Percentiles rank a stretch among this genome's conserved stretches.
These are phyloP conservation scores for Cicer bijugum DNA, from an alignment of 306 rosid species.

Conservation along the genomic window DNA sequence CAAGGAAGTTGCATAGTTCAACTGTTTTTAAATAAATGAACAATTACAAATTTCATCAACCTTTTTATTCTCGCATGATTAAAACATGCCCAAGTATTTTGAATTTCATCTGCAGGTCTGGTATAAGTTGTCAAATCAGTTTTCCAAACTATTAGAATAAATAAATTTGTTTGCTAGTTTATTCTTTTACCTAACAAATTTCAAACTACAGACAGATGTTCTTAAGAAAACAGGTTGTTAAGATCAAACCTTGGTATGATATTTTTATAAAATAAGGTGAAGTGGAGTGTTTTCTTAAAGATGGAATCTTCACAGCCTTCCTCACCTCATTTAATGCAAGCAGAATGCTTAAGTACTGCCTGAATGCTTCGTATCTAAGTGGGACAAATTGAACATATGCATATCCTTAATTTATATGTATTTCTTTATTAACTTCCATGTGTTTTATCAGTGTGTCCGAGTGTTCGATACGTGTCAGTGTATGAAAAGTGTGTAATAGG, in stretches of 20 bases:
- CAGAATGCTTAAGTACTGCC: constrained; percentile 3
- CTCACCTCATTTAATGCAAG: constrained; percentile 1
- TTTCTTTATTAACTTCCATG: background rate
- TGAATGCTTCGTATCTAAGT: background rate
- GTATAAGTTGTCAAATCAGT: constrained; percentile 11
- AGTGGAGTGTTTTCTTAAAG: background rate
- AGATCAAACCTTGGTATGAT: constrained; percentile 1
- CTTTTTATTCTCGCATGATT: background rate
- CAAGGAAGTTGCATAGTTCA: constrained; percentile 7
- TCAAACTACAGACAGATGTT: background rate
- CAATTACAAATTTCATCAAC: background rate
- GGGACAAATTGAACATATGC: background rate
- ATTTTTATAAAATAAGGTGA: background rate
- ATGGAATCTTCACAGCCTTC: background rate
- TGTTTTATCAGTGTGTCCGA: constrained; percentile 2
- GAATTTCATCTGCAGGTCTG: constrained; percentile 6
- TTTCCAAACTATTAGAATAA: background rate
- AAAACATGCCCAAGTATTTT: constrained; percentile 12
- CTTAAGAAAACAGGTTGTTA: background rate
- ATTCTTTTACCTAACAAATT: background rate
- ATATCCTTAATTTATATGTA: background rate
- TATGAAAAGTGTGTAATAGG: background rate
- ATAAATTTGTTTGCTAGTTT: constrained; percentile 1
- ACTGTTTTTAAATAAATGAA: constrained; percentile 29
- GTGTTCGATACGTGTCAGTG: background rate